Percentiles rank a stretch among this genome's conserved stretches.
Evolutionary conservation across 2,329 filamentous ascomycete genomes (phyloP).

Genomic region (Ceratocystis colombiana): DNA sequence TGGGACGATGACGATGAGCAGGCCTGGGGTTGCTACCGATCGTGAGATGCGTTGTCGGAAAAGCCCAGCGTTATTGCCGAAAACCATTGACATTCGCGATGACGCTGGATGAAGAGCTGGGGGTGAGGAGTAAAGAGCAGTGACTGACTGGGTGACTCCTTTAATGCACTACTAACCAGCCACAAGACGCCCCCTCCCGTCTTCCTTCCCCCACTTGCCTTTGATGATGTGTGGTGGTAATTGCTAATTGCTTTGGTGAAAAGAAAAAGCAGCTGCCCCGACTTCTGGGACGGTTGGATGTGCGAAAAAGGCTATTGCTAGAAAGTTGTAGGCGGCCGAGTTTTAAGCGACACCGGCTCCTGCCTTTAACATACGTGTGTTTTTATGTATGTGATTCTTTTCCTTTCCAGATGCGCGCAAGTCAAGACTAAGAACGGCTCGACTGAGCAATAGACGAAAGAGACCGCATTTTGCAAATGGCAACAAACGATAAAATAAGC

Average conservation of each 20-base stretch:
- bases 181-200: no score
- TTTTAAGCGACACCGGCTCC: conserved; percentile 3
- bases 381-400: not conserved
- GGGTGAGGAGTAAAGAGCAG: no score
- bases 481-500: not conserved
- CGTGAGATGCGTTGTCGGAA: no score
- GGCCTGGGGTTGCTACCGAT: not conserved
- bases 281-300: not conserved
- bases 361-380: not conserved
- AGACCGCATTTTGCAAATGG: not conserved
- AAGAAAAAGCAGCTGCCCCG: not conserved
- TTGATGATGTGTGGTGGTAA: not conserved
- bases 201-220: no score
- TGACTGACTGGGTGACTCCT: no score
- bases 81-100: no score
- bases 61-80: not conserved
- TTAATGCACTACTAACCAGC: no score
- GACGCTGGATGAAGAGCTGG: no score
- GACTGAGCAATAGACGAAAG: no score
- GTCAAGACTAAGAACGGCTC: not conserved
- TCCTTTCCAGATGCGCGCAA: not conserved
- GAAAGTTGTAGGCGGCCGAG: not conserved
- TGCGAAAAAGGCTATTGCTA: not conserved
- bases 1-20: not conserved
- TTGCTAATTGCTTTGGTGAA: not conserved